phyloP scores from a whole-genome alignment of 257 asterid species.

The Solanum ossicruentum region DNA sequence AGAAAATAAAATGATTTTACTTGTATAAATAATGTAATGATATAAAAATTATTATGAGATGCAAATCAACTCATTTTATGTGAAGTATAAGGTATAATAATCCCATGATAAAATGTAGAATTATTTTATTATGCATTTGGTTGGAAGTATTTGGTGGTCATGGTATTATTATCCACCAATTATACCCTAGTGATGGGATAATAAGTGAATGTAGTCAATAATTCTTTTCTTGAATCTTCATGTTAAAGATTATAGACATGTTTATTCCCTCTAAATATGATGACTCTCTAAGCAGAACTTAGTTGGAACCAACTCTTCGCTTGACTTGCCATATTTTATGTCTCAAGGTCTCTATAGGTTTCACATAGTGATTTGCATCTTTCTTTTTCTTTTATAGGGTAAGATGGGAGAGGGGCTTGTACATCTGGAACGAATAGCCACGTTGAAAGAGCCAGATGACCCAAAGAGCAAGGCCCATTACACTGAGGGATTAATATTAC shows the following conservation, averaged over 20 bases:
- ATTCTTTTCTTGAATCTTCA: background rate
- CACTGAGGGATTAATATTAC: conserved; percentile 54
- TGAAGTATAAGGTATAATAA: too few species aligned
- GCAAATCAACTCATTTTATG: too few species aligned
- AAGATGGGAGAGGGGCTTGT: conserved; percentile 53
- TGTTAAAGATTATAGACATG: background rate
- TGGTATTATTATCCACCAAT: too few species aligned
- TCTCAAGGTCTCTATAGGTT: background rate
- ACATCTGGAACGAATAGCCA: conserved; percentile 69
- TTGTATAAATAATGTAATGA: too few species aligned
- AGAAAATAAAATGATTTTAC: too few species aligned
- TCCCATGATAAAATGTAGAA: too few species aligned
- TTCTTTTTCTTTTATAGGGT: conserved; percentile 27
- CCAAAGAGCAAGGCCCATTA: conserved; percentile 62
- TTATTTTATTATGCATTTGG: too few species aligned
- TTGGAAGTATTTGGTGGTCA: too few species aligned
- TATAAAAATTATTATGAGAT: too few species aligned
- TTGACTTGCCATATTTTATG: background rate
- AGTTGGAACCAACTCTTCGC: background rate
- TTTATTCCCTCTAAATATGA: background rate
- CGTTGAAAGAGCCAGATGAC: conserved; percentile 61
- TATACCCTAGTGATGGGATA: too few species aligned
- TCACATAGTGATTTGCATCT: background rate
- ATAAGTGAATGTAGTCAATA: background rate
- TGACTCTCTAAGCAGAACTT: background rate